Percentiles rank a stretch among this genome's conserved stretches.
Evolutionary conservation across 1,139 yeast species (phyloP).

Genomic region (Hanseniaspora gamundiae): DNA sequence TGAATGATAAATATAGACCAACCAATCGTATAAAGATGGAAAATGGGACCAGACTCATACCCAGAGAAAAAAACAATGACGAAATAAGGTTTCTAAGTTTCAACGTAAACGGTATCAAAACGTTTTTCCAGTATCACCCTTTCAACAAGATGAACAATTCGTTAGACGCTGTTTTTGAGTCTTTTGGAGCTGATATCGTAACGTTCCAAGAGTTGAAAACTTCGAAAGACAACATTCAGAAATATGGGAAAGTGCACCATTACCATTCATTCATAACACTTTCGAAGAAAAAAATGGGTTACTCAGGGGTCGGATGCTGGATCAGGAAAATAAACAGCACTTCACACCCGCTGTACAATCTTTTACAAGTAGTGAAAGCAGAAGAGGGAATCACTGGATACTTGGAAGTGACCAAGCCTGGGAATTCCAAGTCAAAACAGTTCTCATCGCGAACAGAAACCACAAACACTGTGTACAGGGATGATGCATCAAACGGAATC

Average conservation of each 20-base stretch:
- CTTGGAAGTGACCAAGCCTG: conserved; percentile 26
- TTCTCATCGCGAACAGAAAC: conserved; percentile 8
- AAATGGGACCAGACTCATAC: neutral
- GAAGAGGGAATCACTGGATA: conserved; percentile 89
- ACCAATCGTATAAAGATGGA: neutral
- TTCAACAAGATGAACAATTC: conserved; percentile 50
- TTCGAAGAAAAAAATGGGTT: conserved; percentile 61
- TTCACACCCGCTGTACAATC: conserved; percentile 30
- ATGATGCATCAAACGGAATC: conserved; percentile 28
- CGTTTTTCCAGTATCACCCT: conserved; percentile 70
- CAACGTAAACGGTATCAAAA: conserved; percentile 77
- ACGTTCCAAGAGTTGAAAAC: conserved; percentile 80
- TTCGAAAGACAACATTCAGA: conserved; percentile 31
- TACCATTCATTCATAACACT: conserved; percentile 58
- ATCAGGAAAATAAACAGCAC: conserved; percentile 37
- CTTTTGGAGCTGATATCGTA: conserved; percentile 60
- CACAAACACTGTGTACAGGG: conserved; percentile 15
- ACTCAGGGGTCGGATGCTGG: conserved; percentile 85
- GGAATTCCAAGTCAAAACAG: conserved; percentile 7
- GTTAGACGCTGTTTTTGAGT: conserved; percentile 38
- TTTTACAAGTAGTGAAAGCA: conserved; percentile 49
- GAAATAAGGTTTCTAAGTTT: conserved; percentile 48
- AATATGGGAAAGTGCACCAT: conserved; percentile 44
- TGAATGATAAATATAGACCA: neutral
- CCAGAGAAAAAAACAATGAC: neutral